Evolutionary conservation across 2,329 filamentous ascomycete species (phyloP), one percentile per base, ranked within the genome.

Genomic region (Neophaeococcomyces mojaviensis): DNA sequence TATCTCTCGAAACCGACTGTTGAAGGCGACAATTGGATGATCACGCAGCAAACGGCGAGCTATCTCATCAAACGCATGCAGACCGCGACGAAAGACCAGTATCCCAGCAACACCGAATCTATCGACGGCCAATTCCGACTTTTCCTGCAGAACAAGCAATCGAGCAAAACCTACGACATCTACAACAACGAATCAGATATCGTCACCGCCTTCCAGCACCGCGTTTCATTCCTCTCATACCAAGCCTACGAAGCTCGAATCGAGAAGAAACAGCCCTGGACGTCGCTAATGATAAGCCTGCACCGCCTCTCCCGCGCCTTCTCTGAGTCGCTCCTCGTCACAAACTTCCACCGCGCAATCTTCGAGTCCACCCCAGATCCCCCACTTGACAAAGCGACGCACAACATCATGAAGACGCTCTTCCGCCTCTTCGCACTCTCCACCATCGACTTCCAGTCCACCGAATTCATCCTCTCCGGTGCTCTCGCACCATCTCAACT

Each of bases 11-110:
- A 76, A 55, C 72, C 71, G 1, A 77, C 73, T 0, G 74, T 77
- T 2, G 73, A 77, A 51, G 73, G 74, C 2, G 73, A 76, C 54
- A 77, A 77, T 46, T 76, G 72, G 71, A 76, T 76, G 72, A 76
- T 77, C 33, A 75, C 71, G 0, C 72, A 76, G 48, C 73, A 77
- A 57, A 70, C 70, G 3, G 69, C 70, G 0, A 64, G 65, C 19
- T 71, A 70, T 48, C 55, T 77, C 19, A 72, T 77, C 58, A 76
- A 77, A 56, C 71, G 72, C 35, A 75, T 75, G 68, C 58, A 64
- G 22, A 55, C 61, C 22, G 66, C 66, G 3, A 63, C 66, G 4
- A 56, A 62, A 6, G 56, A 60, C 10, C 41, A 32, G 8, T 44
- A 44, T 30, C 62, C 64, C n/a, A 58, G 56, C 22, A 54, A 65